Percentiles rank a stretch among this genome's conserved stretches.
Conservation (phyloP, 208 protist genomes). For the Crithidia brevicula region DNA sequence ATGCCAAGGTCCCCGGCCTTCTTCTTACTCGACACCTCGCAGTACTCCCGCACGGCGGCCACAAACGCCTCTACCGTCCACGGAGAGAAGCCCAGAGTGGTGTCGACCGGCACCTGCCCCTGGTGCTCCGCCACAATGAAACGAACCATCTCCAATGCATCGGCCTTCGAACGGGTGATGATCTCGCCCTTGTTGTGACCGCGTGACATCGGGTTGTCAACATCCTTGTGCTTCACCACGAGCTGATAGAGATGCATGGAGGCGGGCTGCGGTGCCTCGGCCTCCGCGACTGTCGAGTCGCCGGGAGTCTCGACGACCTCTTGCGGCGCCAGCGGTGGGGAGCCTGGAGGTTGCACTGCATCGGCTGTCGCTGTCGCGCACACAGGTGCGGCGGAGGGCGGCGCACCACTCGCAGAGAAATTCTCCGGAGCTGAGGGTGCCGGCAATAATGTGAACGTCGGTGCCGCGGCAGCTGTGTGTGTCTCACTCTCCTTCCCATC, state of each 20-base stretch:
- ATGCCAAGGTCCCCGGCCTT: conserved; percentile 78
- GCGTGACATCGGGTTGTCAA: conserved; percentile 68
- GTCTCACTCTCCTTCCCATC: background rate
- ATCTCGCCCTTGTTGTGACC: conserved; percentile 74
- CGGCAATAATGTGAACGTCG: no score
- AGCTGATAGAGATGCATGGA: conserved; percentile 79
- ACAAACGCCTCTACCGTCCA: conserved; percentile 83
- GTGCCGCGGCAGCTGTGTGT: background rate
- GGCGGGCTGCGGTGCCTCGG: background rate
- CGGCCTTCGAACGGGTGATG: conserved; percentile 76
- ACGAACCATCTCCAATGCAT: conserved; percentile 72
- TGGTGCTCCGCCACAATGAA: conserved; percentile 48
- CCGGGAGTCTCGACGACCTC: background rate
- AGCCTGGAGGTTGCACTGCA: no score
- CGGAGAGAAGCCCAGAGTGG: conserved; percentile 24
- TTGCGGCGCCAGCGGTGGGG: background rate
- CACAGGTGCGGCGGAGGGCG: background rate
- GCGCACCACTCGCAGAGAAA: background rate
- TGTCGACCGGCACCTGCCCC: conserved; percentile 7
- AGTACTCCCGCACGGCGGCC: conserved; percentile 61
- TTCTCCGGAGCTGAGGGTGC: no score
- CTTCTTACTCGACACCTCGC: conserved; percentile 64
- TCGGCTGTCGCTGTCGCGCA: no score
- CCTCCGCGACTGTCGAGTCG: background rate
- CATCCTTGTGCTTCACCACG: conserved; percentile 90